Conservation (phyloP, 2,329 filamentous ascomycete species). For the Cladosporium sp. region DNA sequence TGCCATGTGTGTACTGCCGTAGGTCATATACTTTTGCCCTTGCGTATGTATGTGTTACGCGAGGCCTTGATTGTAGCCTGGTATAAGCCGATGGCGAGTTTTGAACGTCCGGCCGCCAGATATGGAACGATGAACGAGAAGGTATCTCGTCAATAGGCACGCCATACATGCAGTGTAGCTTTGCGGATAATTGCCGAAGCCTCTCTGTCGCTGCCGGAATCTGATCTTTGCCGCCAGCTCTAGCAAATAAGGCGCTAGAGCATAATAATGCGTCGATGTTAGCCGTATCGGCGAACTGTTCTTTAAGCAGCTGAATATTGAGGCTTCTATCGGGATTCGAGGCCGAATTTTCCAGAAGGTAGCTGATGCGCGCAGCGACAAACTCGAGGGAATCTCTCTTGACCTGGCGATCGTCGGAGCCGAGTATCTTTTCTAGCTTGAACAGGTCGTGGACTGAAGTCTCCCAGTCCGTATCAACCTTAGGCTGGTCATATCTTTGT, state of each 20-base stretch:
- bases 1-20: constrained; percentile 58
- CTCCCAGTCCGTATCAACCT: constrained; percentile 33
- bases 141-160: constrained; percentile 46
- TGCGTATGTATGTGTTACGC: constrained; percentile 48
- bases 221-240: constrained; percentile 43
- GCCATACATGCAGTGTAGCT: constrained; percentile 63
- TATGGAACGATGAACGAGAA: constrained; percentile 23
- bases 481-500: constrained; percentile 32
- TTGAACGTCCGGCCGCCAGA: constrained; percentile 18
- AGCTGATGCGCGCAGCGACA: constrained; percentile 21
- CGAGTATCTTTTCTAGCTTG: constrained; percentile 42
- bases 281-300: constrained; percentile 39
- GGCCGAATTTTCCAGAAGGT: constrained; percentile 21
- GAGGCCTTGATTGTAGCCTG: constrained; percentile 15
- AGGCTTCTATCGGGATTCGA: constrained; percentile 46
- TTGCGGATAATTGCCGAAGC: constrained; percentile 61
- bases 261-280: constrained; percentile 59
- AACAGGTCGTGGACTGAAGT: constrained; percentile 31
- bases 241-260: constrained; percentile 58
- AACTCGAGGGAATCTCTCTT: constrained; percentile 37
- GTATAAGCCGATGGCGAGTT: constrained; percentile 22
- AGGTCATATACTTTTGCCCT: constrained; percentile 69
- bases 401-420: constrained; percentile 34
- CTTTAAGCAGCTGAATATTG: constrained; percentile 36
- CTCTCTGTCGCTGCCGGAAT: constrained; percentile 36